A percentile compares a stretch with the other conserved stretches of the same genome.
These are phyloP conservation scores for Tetrapisispora nanseiensis DNA, from an alignment of 805 yeast genomes.

Conservation along the genomic window DNA sequence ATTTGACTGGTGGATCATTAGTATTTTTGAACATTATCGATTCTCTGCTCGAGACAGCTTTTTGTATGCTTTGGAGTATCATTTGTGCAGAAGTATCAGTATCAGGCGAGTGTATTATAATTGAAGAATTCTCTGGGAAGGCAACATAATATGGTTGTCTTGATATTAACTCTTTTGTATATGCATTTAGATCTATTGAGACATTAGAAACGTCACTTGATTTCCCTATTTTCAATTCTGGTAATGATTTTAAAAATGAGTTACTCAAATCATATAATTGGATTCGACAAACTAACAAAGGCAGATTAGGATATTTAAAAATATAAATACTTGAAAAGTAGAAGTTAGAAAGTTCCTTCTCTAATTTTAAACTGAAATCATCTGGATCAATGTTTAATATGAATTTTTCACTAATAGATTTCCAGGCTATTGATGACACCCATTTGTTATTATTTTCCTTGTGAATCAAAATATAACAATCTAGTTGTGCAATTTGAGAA, in stretches of 20 bases:
- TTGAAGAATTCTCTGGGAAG: constrained; percentile 57
- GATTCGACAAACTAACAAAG: constrained; percentile 50
- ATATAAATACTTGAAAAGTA: constrained; percentile 57
- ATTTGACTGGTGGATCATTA: constrained; percentile 32
- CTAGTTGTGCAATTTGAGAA: constrained; percentile 60
- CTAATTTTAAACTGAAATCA: constrained; percentile 39
- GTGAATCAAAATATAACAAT: constrained; percentile 54
- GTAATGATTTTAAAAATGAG: constrained; percentile 1
- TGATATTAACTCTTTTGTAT: constrained; percentile 37
- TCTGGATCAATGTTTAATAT: constrained; percentile 37
- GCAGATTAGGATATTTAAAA: constrained; percentile 53
- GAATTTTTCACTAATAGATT: constrained; percentile 21
- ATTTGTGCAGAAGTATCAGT: constrained; percentile 40
- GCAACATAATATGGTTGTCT: constrained; percentile 57
- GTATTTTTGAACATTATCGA: constrained; percentile 33
- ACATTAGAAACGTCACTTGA: neutral
- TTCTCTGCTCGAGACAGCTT: constrained; percentile 36
- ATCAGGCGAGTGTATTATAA: constrained; percentile 46
- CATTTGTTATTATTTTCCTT: constrained; percentile 37
- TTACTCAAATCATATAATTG: constrained; percentile 53
- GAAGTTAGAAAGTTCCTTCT: constrained; percentile 39
- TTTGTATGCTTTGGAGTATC: constrained; percentile 51
- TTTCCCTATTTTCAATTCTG: neutral
- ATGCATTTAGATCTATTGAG: neutral
- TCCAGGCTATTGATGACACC: constrained; percentile 27